Percentiles rank a stretch among this genome's conserved stretches.
Evolutionary conservation across 2,329 filamentous ascomycete species (phyloP).

Genomic region (Sclerotinia nivalis): DNA sequence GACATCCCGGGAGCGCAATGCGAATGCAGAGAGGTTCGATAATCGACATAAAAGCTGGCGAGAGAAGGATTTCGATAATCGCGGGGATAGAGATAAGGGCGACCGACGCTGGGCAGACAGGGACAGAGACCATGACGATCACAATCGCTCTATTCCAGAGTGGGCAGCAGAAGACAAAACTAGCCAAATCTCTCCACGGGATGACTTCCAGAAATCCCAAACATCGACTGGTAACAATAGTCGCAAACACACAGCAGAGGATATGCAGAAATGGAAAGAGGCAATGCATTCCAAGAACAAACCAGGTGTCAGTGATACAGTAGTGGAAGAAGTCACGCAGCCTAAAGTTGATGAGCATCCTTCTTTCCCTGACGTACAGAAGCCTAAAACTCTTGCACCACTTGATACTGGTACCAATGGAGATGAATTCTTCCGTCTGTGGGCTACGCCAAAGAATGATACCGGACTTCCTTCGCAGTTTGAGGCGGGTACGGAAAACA

Average conservation of each 20-base stretch:
- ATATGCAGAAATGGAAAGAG: slow-evolving; percentile 94
- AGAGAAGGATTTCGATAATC: slow-evolving; percentile 46
- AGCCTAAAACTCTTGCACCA: slow-evolving; percentile 56
- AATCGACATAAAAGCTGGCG: slow-evolving; percentile 43
- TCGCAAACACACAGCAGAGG: slow-evolving; percentile 71
- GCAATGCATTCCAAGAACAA: slow-evolving; percentile 57
- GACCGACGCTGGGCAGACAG: slow-evolving; percentile 45
- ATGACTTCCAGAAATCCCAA: slow-evolving; percentile 95
- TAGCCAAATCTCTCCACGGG: slow-evolving; percentile 72
- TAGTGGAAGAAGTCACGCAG: slow-evolving; percentile 43
- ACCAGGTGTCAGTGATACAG: slow-evolving; percentile 31
- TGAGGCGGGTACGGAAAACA: slow-evolving; percentile 48
- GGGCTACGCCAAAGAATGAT: slow-evolving; percentile 51
- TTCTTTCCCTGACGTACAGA: slow-evolving; percentile 45
- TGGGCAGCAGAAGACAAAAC: slow-evolving; percentile 83
- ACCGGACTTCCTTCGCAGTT: slow-evolving; percentile 43
- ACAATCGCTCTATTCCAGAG: slow-evolving; percentile 56
- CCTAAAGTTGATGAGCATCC: slow-evolving; percentile 43
- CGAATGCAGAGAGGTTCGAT: slow-evolving; percentile 39
- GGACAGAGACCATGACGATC: slow-evolving; percentile 53
- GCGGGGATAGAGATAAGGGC: slow-evolving; percentile 32
- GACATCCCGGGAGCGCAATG: slow-evolving; percentile 39
- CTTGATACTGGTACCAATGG: slow-evolving; percentile 58
- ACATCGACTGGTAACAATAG: slow-evolving; percentile 56
- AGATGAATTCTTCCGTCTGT: slow-evolving; percentile 75